Conservation (phyloP, 139 green algal species). For the Auxenochlorella pyrenoidosa region DNA sequence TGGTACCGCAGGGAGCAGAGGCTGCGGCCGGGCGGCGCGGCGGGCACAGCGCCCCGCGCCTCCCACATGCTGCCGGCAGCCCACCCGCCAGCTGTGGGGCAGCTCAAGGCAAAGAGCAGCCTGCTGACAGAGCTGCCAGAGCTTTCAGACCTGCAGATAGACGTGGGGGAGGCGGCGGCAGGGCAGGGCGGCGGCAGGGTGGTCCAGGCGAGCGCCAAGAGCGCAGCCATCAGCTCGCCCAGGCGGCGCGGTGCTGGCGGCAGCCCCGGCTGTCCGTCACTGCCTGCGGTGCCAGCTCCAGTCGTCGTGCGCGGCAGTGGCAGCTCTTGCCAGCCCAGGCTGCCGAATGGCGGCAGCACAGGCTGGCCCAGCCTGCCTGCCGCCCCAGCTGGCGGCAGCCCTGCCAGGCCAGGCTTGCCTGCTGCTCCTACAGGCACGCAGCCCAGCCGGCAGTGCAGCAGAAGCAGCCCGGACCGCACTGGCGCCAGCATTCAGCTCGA, state of each 20-base stretch:
- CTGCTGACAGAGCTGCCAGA: not conserved
- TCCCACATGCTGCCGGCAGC: not conserved
- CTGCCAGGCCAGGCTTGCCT: not conserved
- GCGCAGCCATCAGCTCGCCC: not conserved
- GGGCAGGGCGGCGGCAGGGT: not conserved
- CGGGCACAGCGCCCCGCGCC: not conserved
- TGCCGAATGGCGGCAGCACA: not conserved
- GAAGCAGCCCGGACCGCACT: not conserved
- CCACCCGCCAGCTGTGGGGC: not conserved
- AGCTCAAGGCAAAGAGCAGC: not conserved
- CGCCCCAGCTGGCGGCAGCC: not conserved
- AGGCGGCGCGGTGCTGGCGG: not conserved
- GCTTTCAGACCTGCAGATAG: not conserved
- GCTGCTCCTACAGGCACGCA: not conserved
- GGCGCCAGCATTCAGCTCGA: too few species aligned
- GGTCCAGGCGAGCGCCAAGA: not conserved
- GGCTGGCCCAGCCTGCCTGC: not conserved
- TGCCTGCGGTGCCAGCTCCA: not conserved
- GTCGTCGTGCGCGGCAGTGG: not conserved
- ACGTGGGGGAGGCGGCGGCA: not conserved
- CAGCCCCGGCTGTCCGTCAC: not conserved
- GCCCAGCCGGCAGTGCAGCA: too few species aligned
- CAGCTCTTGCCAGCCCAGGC: not conserved
- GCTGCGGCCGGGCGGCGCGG: not conserved
- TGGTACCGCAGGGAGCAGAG: not conserved